Base-by-base conservation (phyloP, 2,329 filamentous ascomycete genomes). In the Hypocrella siamensis region DNA sequence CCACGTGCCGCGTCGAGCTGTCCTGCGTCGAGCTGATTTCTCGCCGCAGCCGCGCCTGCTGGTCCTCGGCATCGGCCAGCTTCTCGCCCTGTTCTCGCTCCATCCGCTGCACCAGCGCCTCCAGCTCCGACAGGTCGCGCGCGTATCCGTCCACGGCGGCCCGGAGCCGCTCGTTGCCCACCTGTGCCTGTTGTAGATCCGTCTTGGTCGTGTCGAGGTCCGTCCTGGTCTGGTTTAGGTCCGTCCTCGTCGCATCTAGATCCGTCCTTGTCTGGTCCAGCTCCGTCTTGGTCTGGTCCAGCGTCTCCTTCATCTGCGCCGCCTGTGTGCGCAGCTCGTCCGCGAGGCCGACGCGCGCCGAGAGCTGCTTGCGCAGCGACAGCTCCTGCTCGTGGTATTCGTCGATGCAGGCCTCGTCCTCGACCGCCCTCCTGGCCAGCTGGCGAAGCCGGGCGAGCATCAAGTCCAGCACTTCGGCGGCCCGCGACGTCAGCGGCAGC, bases 351-450 rank as follows among this genome's bases (percentile, higher is more conserved):
- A 70, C 63, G 1, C 69, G 58, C 0, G 65, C 60, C 8, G 58
- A 54, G 4, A 76, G 61, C 42, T 76, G 70, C 38, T 68, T 61
- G 2, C 70, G 61, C 10, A 77, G 54, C 0, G 63, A 65, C 0
- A 57, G 49, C 49, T 75, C 70, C 5, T 67, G 60, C 16, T 60
- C 59, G 43, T 70, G 69, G 47, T 73, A 71, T 49, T 75, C 67
- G 44, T 75, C 70, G 21, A 76, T 65, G 18, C 55, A 48, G n/a
- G 58, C 58, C 30, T 74, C 70, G 26, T 58, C 57, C 30, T 67
- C 63, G 18, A 54, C 59, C 7, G 51, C 53, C 32, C 55, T 57
- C 27, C 55, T 56, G 2, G 63, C 52, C 19, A 75, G 56, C 11
- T 57, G 53, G 3, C 66, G 61, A 3, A 76, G 57, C 0, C 62